Evolutionary conservation across 2,329 filamentous ascomycete genomes (phyloP), one percentile per base, ranked within the genome.

Genomic region (Zarea fungicola): DNA sequence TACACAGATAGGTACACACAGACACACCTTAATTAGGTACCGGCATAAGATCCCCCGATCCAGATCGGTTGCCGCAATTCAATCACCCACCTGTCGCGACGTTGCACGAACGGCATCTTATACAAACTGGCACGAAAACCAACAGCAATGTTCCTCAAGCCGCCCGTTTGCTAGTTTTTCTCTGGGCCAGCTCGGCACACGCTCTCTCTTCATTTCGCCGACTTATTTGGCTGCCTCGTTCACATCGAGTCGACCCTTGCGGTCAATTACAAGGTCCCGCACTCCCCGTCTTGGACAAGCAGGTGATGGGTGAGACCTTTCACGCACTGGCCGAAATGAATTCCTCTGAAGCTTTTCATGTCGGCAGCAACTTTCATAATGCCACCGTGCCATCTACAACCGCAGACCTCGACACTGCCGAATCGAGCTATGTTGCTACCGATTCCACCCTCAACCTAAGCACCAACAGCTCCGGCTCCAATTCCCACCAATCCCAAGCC

Each of bases 351-450:
- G 21, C 40, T 34, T 28, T 23, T 22, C 34, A 41, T 29, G 9
- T 35, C 22, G 28, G 31, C 28, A 29, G 35, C 42, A 41, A 18
- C 6, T 29, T 26, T 26, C 28, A 37, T 11, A 21, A 28, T 5
- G 7, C 34, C 22, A 8, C 36, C 6, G n/a, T n/a, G n/a, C n/a
- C n/a, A n/a, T 10, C 42, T 9, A 10, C 28, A 5, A 16, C n/a
- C 41, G 35, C 48, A 32, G n/a, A 25, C 7, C 35, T 16, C 48
- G 55, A 65, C 54, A 45, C 51, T 34, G 31, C 14, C 51, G 56
- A n/a, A 44, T 41, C 42, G 53, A 48, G 23, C 57, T 50, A 18
- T 51, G 32, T 45, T 28, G 35, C 42, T 18, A 18, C 28, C 19
- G 35, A 44, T 18, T 18, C 35, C 28, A 29, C 28, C 28, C 8